Evolutionary conservation across 768 basidiomycete genomes (phyloP), one percentile per base, ranked within the genome.

Genomic region (Lentinula lateritia): DNA sequence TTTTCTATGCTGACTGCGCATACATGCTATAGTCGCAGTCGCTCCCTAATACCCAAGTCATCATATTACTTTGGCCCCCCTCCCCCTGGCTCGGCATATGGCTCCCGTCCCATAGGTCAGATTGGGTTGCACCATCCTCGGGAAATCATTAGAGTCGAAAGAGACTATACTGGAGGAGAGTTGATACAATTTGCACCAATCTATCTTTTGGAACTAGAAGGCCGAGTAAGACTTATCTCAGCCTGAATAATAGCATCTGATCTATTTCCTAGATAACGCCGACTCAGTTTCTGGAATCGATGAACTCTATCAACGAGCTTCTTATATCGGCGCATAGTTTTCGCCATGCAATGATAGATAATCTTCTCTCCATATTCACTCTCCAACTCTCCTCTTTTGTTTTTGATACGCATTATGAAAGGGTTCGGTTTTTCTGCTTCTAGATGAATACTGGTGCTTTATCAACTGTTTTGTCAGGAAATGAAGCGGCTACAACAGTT

Each of bases 151-250:
- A 81, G 96, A 50, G 78, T 99, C 45, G 96, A 98, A 73, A 77
- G 97, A 58, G 97, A 99, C 72, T 99, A 97, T 71, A 84, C 79
- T 13, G 87, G 88, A 0, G 97, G 96, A 2, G 96, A 98, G 70
- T 78, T 95, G 6, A 83, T 87, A 35, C 96, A 98, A 74, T 97
- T 99, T 72, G 82, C 92, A 38, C 83, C 93, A 0, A 85, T 88
- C 65, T 99, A 90, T 73, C 95, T 93, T 1, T 75, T 95, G 45
- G 97, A 99, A 72, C 79, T 99, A 5, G 95, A 98, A 66, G 93
- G 93, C 50, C 82, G 97, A 72, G 95, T 96, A 68, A 69, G 91
- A 77, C 3, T 28, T 1, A 50, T 35, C 2, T 15, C 2, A 32
- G 23, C 39, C 46, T 62, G 35, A 52, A 15, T 42, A 48, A 45